These are phyloP conservation scores for Nemania sp. DNA, from an alignment of 2,329 filamentous ascomycete species.

Conservation along the genomic window DNA sequence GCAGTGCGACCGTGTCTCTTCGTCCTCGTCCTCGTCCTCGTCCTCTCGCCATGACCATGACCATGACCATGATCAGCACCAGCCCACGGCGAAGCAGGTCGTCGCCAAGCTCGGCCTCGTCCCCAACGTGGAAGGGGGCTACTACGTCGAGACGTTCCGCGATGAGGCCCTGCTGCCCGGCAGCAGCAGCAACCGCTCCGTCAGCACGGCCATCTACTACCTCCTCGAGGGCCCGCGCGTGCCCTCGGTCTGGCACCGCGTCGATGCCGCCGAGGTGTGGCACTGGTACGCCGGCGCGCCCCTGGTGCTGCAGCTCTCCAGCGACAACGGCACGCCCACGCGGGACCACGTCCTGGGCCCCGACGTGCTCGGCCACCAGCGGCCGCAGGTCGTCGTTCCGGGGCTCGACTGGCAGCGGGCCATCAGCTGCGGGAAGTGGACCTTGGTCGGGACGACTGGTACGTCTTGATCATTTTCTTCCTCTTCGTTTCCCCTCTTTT, in stretches of 20 bases:
- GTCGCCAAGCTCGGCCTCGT: conserved; percentile 49
- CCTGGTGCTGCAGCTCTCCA: conserved; percentile 50
- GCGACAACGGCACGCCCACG: conserved; percentile 47
- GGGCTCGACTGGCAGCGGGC: conserved; percentile 53
- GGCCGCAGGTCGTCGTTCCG: conserved; percentile 50
- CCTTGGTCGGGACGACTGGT: conserved; percentile 49
- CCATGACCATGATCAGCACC: not conserved
- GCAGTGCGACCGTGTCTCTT: not conserved
- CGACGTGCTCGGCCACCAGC: conserved; percentile 47
- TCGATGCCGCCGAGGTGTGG: conserved; percentile 57
- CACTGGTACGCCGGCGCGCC: conserved; percentile 60
- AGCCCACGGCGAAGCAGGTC: conserved; percentile 47
- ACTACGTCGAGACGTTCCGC: conserved; percentile 52
- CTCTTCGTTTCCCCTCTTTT: not conserved
- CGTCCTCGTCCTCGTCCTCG: not conserved
- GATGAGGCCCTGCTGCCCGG: conserved; percentile 40
- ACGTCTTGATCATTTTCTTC: conserved; percentile 1
- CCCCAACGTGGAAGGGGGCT: conserved; percentile 55
- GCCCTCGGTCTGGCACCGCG: conserved; percentile 55
- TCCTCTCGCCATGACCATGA: not conserved
- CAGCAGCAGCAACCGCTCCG: conserved; percentile 43
- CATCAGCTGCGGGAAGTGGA: conserved; percentile 52
- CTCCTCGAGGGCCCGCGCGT: conserved; percentile 46
- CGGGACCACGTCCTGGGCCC: conserved; percentile 46
- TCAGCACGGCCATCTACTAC: conserved; percentile 59